Conservation (phyloP, 768 basidiomycete genomes). For the Sporobolomyces phaffii region DNA sequence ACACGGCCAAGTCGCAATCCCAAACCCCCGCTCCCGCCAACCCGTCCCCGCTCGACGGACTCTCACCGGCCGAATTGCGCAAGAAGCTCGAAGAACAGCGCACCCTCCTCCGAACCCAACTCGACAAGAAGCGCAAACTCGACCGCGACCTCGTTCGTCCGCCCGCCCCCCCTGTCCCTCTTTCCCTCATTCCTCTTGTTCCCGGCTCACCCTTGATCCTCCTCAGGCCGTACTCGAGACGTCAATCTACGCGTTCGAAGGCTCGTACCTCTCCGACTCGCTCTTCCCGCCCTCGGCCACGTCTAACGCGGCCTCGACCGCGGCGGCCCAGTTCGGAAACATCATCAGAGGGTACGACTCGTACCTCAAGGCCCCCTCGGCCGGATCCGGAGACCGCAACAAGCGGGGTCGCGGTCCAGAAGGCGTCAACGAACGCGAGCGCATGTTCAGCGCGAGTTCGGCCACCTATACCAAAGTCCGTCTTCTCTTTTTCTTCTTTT, state of each 20-base stretch:
- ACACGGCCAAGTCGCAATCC: background rate
- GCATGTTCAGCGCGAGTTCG: conserved; percentile 47
- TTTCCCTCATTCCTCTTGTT: background rate
- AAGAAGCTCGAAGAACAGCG: conserved; percentile 25
- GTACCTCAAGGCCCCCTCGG: conserved; percentile 46
- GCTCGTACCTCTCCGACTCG: conserved; percentile 48
- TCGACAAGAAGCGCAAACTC: conserved; percentile 32
- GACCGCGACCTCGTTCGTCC: conserved; percentile 34
- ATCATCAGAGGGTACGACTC: conserved; percentile 50
- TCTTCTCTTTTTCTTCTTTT: background rate
- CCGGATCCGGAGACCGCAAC: conserved; percentile 33
- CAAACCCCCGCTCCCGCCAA: background rate
- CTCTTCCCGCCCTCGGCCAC: conserved; percentile 39
- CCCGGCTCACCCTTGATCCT: background rate
- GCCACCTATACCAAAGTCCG: conserved; percentile 45
- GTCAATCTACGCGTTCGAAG: conserved; percentile 49
- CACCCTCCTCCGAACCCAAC: conserved; percentile 1
- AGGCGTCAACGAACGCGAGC: conserved; percentile 43
- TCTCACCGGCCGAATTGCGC: conserved; percentile 23
- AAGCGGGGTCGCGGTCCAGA: conserved; percentile 39
- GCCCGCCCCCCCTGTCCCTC: background rate
- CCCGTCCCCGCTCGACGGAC: conserved; percentile 14
- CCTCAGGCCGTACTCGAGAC: conserved; percentile 47
- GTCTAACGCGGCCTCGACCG: conserved; percentile 34
- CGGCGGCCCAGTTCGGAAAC: conserved; percentile 45